Base-by-base conservation (phyloP, 2,329 filamentous ascomycete genomes). In the Trichoderma sp. region DNA sequence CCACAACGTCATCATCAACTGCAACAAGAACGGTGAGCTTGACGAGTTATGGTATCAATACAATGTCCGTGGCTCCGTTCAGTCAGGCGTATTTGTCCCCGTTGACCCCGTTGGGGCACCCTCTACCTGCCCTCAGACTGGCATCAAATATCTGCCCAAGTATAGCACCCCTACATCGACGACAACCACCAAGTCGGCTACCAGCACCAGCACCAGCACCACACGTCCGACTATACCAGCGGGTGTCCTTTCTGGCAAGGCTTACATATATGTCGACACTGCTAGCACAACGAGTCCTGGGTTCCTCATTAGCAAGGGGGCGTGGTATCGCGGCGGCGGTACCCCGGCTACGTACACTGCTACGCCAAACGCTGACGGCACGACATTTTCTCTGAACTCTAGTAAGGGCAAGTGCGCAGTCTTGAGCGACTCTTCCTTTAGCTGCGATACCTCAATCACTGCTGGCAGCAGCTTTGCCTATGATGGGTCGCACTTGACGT, bases 31-130 rank as follows among this genome's bases (percentile, higher is more conserved):
- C 67, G 77, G 80, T 50, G 79, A 81, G 53, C 78, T 89, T 9
- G 85, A 86, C 63, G 85, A 89, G 78, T 81, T 88, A 12, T 88
- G 86, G 84, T 89, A 88, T 75, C 88, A 91, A 78, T 93, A 87
- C 84, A 88, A 91, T 74, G 82, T 87, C 66, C 81, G 82, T 15
- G 87, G 87, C 12, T 88, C 86, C 43, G 79, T 91, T 2, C 86
- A 90, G 76, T 84, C 82, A 3, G 91, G 90, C 70, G 79, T 85
- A 4, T 93, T 91, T 74, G 84, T 89, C 28, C 79, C 90, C 13
- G 80, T 87, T 4, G 82, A 85, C 67, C 85, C 80, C 72, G 86
- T 88, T 74, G 87, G 89, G 32, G 84, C 86, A 8, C 86, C 84
- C 61, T 89, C 89, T 17, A 87, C 83, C 53, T 94, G 92, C 78